Evolutionary conservation across 2,329 filamentous ascomycete species (phyloP), one percentile per base, ranked within the genome.

Genomic region (Penicillium sp.): DNA sequence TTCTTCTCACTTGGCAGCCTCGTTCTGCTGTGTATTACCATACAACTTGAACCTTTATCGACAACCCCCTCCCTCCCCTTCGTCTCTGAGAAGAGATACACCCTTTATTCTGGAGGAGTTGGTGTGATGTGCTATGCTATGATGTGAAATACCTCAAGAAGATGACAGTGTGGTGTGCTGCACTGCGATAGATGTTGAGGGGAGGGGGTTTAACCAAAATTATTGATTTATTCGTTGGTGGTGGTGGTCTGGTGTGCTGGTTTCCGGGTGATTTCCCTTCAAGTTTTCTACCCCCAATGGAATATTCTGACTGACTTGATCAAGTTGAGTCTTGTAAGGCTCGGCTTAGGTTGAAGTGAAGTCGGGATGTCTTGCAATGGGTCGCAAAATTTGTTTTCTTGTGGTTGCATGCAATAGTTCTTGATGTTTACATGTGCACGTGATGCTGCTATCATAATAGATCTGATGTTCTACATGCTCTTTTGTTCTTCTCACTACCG

Each of bases 21-120:
- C 47, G 43, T 24, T 45, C 56, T 59, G 56, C 52, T 57, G 36
- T 63, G 61, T 63, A 63, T 63, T 63, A 63, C 44, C 61, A 61
- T 56, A 60, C 56, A 57, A 57, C 18, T n/a, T n/a, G n/a, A n/a
- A n/a, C 40, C 48, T 60, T 58, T 49, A 47, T 46, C 32, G 2
- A 7, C 13, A 7, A 24, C 4, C 21, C 4, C 36, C 9, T 21
- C n/a, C 7, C 10, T 12, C 8, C 13, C 9, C 3, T 23, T 18
- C 20, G 12, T 4, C 18, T 10, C 8, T 18, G 17, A 20, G 33
- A 36, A 18, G 17, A 37, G 17, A 12, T 7, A 13, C 8, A 21
- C 7, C 12, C 26, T 13, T 9, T 44, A 20, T 4, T 51, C 18
- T 20, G 18, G 34, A 37, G 20, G 12, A 20, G 24, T 27, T 27